phyloP scores from a whole-genome alignment of 169 alveolate genomes.

The Plasmodium gallinaceum region DNA sequence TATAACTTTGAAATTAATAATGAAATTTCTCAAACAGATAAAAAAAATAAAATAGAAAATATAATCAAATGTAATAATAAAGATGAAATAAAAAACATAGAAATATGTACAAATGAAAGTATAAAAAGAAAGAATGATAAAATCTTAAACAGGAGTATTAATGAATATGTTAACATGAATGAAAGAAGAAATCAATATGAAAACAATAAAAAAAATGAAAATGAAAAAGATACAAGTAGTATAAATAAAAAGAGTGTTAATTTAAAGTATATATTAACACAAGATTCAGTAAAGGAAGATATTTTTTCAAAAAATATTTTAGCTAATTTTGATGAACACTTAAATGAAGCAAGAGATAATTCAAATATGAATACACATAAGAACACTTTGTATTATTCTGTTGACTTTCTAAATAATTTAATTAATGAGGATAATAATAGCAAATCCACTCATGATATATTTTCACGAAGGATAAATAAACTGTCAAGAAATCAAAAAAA shows the following conservation, averaged over 20 bases:
- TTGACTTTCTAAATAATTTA: background rate
- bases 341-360: background rate
- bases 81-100: background rate
- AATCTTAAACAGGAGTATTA: too few species aligned
- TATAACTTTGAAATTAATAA: too few species aligned
- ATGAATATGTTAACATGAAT: too few species aligned
- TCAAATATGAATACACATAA: slow-evolving; percentile 1
- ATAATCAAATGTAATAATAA: background rate
- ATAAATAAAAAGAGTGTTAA: slow-evolving; percentile 5
- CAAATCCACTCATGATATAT: background rate
- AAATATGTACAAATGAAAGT: background rate
- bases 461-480: slow-evolving; percentile 4
- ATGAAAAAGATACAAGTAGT: background rate
- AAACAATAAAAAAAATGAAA: background rate
- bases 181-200: too few species aligned
- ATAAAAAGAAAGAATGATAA: slow-evolving; percentile 1
- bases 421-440: background rate
- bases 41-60: too few species aligned
- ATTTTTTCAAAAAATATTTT: slow-evolving; percentile 5
- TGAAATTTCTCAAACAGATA: too few species aligned
- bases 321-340: background rate
- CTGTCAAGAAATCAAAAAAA: slow-evolving; percentile 28
- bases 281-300: background rate
- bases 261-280: background rate
- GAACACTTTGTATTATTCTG: slow-evolving; percentile 25